Conservation (phyloP, 306 rosid genomes). For the Prosopis cineraria region DNA sequence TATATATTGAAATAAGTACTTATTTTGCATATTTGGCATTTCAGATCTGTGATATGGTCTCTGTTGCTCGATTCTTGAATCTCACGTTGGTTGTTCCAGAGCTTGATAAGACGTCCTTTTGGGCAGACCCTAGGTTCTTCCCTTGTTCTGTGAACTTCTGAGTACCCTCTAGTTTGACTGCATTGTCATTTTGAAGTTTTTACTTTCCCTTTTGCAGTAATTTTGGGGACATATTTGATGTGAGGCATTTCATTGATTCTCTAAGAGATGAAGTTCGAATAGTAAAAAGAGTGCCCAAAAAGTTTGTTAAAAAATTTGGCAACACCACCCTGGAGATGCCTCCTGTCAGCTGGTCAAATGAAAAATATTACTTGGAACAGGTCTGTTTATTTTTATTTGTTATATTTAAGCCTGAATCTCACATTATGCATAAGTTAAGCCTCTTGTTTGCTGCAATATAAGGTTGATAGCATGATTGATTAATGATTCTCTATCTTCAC, state of each 20-base stretch:
- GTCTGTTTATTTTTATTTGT: slow-evolving; percentile 46
- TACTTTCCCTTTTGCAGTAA: slow-evolving; percentile 63
- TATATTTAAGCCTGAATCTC: not conserved
- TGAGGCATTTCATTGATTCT: slow-evolving; percentile 84
- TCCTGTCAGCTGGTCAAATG: slow-evolving; percentile 98
- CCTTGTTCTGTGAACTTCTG: slow-evolving; percentile 29
- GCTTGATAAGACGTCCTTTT: slow-evolving; percentile 94
- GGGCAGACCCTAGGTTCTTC: slow-evolving; percentile 95
- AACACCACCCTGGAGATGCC: slow-evolving; percentile 66
- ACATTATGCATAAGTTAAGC: slow-evolving; percentile 1
- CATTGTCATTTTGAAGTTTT: slow-evolving; percentile 38
- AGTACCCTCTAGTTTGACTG: slow-evolving; percentile 26
- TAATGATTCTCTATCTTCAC: slow-evolving; percentile 10
- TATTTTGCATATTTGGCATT: slow-evolving; percentile 38
- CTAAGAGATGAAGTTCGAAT: slow-evolving; percentile 91
- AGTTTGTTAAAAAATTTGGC: slow-evolving; percentile 64
- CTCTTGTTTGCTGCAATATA: not conserved
- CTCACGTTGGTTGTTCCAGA: slow-evolving; percentile 96
- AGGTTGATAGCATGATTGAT: slow-evolving; percentile 16
- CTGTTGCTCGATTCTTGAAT: slow-evolving; percentile 91
- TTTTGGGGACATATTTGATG: slow-evolving; percentile 92
- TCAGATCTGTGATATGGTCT: slow-evolving; percentile 99
- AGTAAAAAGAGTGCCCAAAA: slow-evolving; percentile 87
- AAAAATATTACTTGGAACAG: slow-evolving; percentile 86
- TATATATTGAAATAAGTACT: slow-evolving; percentile 29